Evolutionary conservation across 1,139 yeast genomes (phyloP), one percentile per base, ranked within the genome.

Genomic region (Geotrichum cucujoidarum): DNA sequence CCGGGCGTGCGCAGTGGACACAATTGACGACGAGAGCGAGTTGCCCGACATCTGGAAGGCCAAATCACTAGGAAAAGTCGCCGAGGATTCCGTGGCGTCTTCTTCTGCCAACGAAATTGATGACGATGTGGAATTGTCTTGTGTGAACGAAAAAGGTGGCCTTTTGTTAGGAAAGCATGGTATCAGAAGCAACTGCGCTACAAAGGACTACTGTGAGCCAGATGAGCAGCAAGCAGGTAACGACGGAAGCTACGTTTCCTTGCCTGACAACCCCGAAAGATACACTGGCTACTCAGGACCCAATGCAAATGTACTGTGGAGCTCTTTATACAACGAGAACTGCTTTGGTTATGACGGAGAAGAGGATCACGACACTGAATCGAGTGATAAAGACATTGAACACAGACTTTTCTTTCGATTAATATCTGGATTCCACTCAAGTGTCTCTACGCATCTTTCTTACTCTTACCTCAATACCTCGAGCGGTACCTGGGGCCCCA

Each of bases 231-330:
- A 45, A 4, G 48, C 48, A 2, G 53, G 53, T 14, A 29, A 40
- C n/a, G 42, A 45, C 30, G 81, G 96, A 49, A 97, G 88, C 3
- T 84, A 83, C 60, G 95, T 92, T 25, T 88, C 90, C 60, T 75
- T 94, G 51, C 73, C 83, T 21, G 87, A 85, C 50, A 94, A 94
- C 61, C 97, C 96, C 1, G 99, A 94, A 67, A 75, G 98, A 60
- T 94, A 87, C 68, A 94, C 98, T 1, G 98, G 98, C 0, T 94
- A 94, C 63, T 85, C 90, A 39, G 98, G 98, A 31, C 79, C 82
- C 47, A 96, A 92, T 61, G 88, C 96, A 21, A 80, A 83, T 57
- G 89, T 84, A 62, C 87, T 94, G 46, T 94, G 99, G 99, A 74
- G 81, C 43, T 89, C 95, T 52, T 88, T 94, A 39, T 94, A 94